Evolutionary conservation across 2,329 filamentous ascomycete species (phyloP), one percentile per base, ranked within the genome.

Genomic region (Knoxdaviesia capensis): DNA sequence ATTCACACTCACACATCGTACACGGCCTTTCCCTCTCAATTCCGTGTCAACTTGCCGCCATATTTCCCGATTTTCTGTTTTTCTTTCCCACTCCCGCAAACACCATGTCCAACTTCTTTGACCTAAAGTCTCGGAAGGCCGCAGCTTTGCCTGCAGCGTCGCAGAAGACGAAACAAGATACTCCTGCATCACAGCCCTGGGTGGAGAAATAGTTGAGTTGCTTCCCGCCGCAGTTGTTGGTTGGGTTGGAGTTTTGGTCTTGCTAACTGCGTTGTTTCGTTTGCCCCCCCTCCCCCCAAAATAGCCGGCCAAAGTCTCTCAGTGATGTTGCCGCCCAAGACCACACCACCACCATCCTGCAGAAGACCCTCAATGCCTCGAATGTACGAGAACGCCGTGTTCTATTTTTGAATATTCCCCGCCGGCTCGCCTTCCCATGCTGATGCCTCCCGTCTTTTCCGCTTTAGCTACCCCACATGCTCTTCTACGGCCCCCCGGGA

Each of bases 311-410:
- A 31, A 94, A 92, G 61, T 86, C 79, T 7, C 76, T 99, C 40
- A 80, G 77, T 56, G 92, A 98, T 71, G 87, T 99, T 48, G 84
- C 90, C 20, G 88, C 88, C 8, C 90, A 98, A 71, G 90, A 98
- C 53, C 90, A 98, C 61, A 96, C 90, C 6, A 82, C 94, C 44
- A 86, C 82, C 43, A 80, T 96, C 50, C 77, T 99, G 36, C 82
- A 88, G 56, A 74, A 90, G 52, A 96, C 86, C 31, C 69, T 98
- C 28, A 87, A 96, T 68, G 86, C 88, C 52, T 85, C 87, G 48
- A 98, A 98, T 55, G 81, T 86, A 59, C 40, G 64, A 48, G 11
- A 34, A 8, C 30, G 46, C 34, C 43, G 45, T 29, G 41, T 31
- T 36, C 10, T 39, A 3, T 34, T 36, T 31, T 36, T 41, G 31